These are phyloP conservation scores for Pestalotiopsis sp. DNA, from an alignment of 2,329 filamentous ascomycete species.

Conservation along the genomic window DNA sequence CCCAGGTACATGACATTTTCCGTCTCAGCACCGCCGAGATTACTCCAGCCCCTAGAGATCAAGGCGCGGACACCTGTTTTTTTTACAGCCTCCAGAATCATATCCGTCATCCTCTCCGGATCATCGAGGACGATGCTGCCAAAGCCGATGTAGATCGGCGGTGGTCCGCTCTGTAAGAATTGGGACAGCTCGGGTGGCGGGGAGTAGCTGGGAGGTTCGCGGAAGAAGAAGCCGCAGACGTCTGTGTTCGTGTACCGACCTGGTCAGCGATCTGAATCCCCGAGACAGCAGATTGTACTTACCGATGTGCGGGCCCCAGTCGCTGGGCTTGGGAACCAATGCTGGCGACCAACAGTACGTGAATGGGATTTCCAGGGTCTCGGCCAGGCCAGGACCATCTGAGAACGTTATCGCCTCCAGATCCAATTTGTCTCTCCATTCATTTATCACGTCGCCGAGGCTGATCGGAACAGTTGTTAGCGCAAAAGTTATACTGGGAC, in stretches of 20 bases:
- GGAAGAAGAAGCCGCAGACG: conserved; percentile 76
- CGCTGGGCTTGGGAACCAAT: conserved; percentile 75
- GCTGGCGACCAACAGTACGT: conserved; percentile 90
- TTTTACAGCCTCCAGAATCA: conserved; percentile 62
- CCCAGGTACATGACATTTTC: conserved; percentile 53
- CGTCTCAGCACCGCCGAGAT: conserved; percentile 54
- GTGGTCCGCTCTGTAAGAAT: conserved; percentile 69
- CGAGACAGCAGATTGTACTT: conserved; percentile 23
- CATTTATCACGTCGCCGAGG: conserved; percentile 83
- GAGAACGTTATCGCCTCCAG: conserved; percentile 75
- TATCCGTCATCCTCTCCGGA: conserved; percentile 56
- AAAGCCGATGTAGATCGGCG: conserved; percentile 84
- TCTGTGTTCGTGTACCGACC: neutral
- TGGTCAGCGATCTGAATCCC: no score
- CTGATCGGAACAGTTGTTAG: neutral
- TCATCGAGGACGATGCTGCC: conserved; percentile 47
- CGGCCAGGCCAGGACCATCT: conserved; percentile 77
- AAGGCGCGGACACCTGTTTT: conserved; percentile 60
- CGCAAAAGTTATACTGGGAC: neutral
- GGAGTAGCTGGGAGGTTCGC: conserved; percentile 66
- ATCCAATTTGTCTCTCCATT: conserved; percentile 69
- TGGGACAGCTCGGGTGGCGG: conserved; percentile 67
- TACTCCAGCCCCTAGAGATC: conserved; percentile 68
- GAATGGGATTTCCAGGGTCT: conserved; percentile 72
- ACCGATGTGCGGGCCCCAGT: conserved; percentile 74